These are phyloP conservation scores for Scutellaria galericulata DNA, from an alignment of 257 asterid genomes.

Conservation along the genomic window DNA sequence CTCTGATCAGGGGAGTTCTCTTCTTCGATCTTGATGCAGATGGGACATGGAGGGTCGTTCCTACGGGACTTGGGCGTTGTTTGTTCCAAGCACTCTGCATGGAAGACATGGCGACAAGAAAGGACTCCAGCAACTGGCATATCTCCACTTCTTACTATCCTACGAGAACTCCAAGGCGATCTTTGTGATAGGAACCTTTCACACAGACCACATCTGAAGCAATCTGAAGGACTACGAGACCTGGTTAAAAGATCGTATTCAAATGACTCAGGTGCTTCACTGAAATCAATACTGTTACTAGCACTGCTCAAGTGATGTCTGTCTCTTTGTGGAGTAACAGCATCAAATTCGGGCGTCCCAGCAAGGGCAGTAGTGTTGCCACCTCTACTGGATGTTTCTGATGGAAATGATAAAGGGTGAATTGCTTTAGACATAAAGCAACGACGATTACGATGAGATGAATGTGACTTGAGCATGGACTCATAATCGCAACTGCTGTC, in stretches of 20 bases:
- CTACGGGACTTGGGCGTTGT: slow-evolving; percentile 80
- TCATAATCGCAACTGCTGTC: slow-evolving; percentile 83
- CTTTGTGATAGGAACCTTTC: slow-evolving; percentile 89
- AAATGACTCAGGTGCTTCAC: slow-evolving; percentile 60
- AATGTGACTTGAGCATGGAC: slow-evolving; percentile 64
- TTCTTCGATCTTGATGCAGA: slow-evolving; percentile 68
- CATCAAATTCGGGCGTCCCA: slow-evolving; percentile 47
- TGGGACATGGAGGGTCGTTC: slow-evolving; percentile 92
- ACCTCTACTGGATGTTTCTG: slow-evolving; percentile 55
- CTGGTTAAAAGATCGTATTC: slow-evolving; percentile 52
- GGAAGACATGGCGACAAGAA: slow-evolving; percentile 89
- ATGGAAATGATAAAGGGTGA: slow-evolving; percentile 79
- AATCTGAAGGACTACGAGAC: slow-evolving; percentile 54
- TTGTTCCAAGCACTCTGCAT: slow-evolving; percentile 94
- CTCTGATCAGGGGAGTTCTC: slow-evolving; percentile 66
- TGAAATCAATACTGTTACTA: slow-evolving; percentile 74
- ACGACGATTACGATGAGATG: slow-evolving; percentile 75
- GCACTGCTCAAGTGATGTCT: slow-evolving; percentile 67
- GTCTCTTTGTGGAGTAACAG: slow-evolving; percentile 60
- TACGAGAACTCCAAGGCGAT: slow-evolving; percentile 91
- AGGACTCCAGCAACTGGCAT: slow-evolving; percentile 96
- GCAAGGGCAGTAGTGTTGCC: slow-evolving; percentile 32
- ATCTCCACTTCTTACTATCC: slow-evolving; percentile 82
- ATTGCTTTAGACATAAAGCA: slow-evolving; percentile 93
- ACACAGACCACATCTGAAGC: slow-evolving; percentile 78